Percentiles rank a stretch among this genome's conserved stretches.
phyloP scores from a whole-genome alignment of 75 land plant genomes.

The Cunninghamia lanceolata region DNA sequence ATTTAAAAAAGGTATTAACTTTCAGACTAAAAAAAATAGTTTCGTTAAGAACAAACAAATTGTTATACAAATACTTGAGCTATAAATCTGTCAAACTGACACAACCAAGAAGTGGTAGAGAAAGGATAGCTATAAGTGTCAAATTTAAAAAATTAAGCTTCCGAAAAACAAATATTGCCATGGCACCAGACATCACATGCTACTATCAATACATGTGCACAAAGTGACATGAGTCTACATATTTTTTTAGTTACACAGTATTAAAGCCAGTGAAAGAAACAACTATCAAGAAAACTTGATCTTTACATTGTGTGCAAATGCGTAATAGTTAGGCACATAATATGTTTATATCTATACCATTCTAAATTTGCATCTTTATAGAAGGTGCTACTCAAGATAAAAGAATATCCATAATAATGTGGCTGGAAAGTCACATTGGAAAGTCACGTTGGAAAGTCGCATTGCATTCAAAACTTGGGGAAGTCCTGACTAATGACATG shows the following conservation, averaged over 20 bases:
- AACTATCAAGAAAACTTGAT: not conserved
- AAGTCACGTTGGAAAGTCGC: no score
- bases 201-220: not conserved
- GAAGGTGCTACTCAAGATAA: not conserved
- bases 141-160: not conserved
- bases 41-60: not conserved
- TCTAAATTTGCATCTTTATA: constrained; percentile 1
- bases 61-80: not conserved
- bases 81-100: not conserved
- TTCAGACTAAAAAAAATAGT: not conserved
- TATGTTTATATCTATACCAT: not conserved
- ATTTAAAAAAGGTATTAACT: not conserved
- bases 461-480: not conserved
- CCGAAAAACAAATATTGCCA: not conserved
- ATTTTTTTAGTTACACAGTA: no score
- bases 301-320: not conserved
- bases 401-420: not conserved
- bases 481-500: not conserved
- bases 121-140: not conserved
- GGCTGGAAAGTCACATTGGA: no score
- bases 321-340: not conserved
- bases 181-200: not conserved
- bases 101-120: not conserved
- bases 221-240: not conserved
- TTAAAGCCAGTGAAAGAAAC: not conserved